A percentile compares a stretch with the other conserved stretches of the same genome.
Conservation (phyloP, 2,329 filamentous ascomycete genomes). For the Cladophialophora chaetospira region DNA sequence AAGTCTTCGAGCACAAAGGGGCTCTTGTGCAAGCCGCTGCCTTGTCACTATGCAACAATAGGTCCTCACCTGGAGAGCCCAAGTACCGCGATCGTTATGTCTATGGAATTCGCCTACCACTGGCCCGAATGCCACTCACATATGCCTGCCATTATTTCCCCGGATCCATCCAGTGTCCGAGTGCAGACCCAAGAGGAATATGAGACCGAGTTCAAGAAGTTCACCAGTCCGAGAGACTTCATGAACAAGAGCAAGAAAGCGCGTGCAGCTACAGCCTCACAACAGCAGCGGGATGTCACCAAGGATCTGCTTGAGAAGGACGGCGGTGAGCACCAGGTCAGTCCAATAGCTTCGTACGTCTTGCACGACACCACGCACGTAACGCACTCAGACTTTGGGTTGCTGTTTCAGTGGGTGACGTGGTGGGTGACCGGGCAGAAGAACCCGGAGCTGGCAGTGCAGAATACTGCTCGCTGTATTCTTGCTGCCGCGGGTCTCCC, state of each 20-base stretch:
- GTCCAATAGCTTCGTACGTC: not conserved
- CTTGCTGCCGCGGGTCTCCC: not conserved
- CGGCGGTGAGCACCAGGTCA: not conserved
- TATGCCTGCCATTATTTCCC: not conserved
- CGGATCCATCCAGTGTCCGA: constrained; percentile 3
- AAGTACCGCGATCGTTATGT: constrained; percentile 2
- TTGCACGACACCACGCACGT: not conserved
- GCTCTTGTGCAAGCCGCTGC: not conserved
- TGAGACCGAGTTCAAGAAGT: not conserved
- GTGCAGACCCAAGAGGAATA: constrained; percentile 13
- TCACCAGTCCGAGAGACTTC: constrained; percentile 6
- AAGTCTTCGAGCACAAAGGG: not conserved
- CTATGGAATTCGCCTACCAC: constrained; percentile 49
- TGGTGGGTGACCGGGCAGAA: constrained; percentile 51
- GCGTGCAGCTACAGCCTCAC: not conserved
- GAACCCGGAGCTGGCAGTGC: constrained; percentile 29
- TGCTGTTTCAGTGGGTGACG: constrained; percentile 71
- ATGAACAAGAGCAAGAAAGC: constrained; percentile 10
- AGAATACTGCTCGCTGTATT: constrained; percentile 7
- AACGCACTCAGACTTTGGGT: constrained; percentile 44
- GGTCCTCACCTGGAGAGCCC: not conserved
- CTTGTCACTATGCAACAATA: not conserved
- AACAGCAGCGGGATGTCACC: not conserved
- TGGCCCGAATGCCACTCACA: constrained; percentile 49
- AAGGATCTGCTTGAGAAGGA: not conserved